A percentile compares a stretch with the other conserved stretches of the same genome.
phyloP scores from a whole-genome alignment of 1,284 basidiomycete genomes.

The Ganoderma sinense region DNA sequence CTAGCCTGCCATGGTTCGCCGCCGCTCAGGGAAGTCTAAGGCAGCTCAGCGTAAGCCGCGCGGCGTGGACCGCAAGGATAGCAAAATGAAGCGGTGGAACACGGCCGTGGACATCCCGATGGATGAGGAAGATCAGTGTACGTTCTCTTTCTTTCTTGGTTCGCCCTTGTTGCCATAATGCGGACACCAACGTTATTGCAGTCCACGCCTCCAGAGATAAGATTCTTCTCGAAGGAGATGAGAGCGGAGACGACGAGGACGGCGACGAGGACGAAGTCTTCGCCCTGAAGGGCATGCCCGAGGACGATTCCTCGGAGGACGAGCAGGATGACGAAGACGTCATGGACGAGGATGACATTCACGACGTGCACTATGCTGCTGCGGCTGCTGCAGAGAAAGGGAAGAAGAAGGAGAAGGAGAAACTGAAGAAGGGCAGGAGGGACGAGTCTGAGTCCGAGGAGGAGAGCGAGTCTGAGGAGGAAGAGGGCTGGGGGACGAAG shows the following conservation, averaged over 20 bases:
- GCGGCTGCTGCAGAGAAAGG: conserved; percentile 38
- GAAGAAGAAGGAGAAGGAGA: conserved; percentile 49
- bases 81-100: conserved; percentile 70
- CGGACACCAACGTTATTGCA: conserved; percentile 35
- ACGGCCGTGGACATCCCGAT: conserved; percentile 69
- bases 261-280: conserved; percentile 81
- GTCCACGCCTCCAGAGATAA: conserved; percentile 79
- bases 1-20: conserved; percentile 38
- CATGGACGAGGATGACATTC: conserved; percentile 49
- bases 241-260: conserved; percentile 48
- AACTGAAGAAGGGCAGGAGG: conserved; percentile 44
- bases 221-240: conserved; percentile 75
- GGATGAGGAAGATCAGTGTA: conserved; percentile 82
- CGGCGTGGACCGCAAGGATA: conserved; percentile 56
- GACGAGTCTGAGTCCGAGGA: conserved; percentile 41
- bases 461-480: conserved; percentile 53
- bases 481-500: conserved; percentile 82
- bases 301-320: conserved; percentile 52
- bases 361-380: conserved; percentile 36
- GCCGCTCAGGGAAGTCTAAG: conserved; percentile 38
- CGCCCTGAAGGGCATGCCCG: conserved; percentile 58
- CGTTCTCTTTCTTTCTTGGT: conserved; percentile 36
- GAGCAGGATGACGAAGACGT: conserved; percentile 51
- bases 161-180: conserved; percentile 1
- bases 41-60: conserved; percentile 47